Base-by-base conservation (phyloP, 768 basidiomycete species). In the Coprinopsis marcescibilis region DNA sequence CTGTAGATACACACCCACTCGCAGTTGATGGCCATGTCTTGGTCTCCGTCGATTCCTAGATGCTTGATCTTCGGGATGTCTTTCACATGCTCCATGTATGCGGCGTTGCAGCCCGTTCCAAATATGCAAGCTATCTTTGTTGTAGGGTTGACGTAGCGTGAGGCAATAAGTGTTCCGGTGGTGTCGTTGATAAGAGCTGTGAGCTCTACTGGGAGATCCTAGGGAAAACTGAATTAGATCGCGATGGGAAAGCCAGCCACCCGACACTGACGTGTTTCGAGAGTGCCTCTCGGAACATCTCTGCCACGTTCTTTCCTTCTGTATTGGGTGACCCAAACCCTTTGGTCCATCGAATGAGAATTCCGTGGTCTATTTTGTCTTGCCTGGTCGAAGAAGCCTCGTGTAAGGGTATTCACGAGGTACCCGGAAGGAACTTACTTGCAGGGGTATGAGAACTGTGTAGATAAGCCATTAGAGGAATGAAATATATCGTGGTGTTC, bases 331-430 rank as follows among this genome's bases (percentile, higher is more conserved):
- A 88, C 25, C 92, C 92, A 57, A 98, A 98, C 53, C 96, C 96
- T 66, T 99, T 99, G n/a, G 96, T 99, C 96, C 96, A 99, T 14
- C 95, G 85, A 57, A 97, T 92, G 29, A 98, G 83, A 50, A 80
- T 77, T 19, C 92, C 95, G 52, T 97, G 91, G 64, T 98, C 92
- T 53, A 99, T 98, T 45, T 79, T 76, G 30, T 84, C 77, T 75
- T 98, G 96, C n/a, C 89, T 94, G 37, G 24, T 17, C 63, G 10
- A 15, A 15, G 17, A 14, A 23, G n/a, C n/a, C 45, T 20, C 24
- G 19, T 30, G 21, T 26, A 23, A 19, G 23, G 24, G 24, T 15
- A 48, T 14, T 23, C 41, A 34, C 6, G 14, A 25, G 45, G 20
- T 6, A 35, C 7, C 19, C 4, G 2, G n/a, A n/a, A 21, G 19